phyloP scores from a whole-genome alignment of 2,329 filamentous ascomycete species.

The Knufia petricola region DNA sequence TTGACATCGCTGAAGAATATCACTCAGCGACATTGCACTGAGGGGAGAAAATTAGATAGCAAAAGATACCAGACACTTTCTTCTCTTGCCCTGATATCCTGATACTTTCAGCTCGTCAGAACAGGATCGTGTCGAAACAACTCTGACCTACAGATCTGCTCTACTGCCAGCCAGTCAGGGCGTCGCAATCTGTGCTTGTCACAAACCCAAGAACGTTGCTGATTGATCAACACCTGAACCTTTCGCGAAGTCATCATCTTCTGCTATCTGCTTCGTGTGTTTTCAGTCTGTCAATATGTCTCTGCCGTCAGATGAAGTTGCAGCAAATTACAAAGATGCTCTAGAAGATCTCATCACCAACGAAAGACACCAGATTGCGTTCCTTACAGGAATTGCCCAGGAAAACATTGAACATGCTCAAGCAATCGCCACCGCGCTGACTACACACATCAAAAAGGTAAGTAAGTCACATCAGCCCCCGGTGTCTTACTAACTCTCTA shows the following conservation, averaged over 20 bases:
- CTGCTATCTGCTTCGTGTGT: slow-evolving; percentile 7
- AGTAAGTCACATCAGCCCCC: slow-evolving; percentile 34
- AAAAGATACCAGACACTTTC: slow-evolving; percentile 24
- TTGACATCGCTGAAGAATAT: not conserved
- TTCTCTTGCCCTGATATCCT: slow-evolving; percentile 12
- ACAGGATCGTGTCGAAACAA: not conserved
- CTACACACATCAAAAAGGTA: slow-evolving; percentile 93
- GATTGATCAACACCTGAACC: slow-evolving; percentile 7
- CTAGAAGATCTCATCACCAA: slow-evolving; percentile 86
- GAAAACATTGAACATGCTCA: slow-evolving; percentile 95
- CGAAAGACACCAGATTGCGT: slow-evolving; percentile 91
- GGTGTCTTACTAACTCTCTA: slow-evolving; percentile 15
- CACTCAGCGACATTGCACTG: not conserved
- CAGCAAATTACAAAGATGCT: slow-evolving; percentile 87
- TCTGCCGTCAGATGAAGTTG: slow-evolving; percentile 68
- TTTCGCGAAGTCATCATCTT: slow-evolving; percentile 8
- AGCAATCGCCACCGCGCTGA: slow-evolving; percentile 79
- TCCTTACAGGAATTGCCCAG: slow-evolving; percentile 91
- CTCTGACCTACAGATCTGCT: slow-evolving; percentile 4
- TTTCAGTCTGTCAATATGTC: slow-evolving; percentile 48
- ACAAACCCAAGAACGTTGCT: not conserved
- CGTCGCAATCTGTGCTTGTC: slow-evolving; percentile 3
- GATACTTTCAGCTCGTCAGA: slow-evolving; percentile 10
- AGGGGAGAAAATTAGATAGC: slow-evolving; percentile 17
- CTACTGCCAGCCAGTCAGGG: not conserved